These are phyloP conservation scores for Solanum tarijense DNA, from an alignment of 257 asterid genomes.

Conservation along the genomic window DNA sequence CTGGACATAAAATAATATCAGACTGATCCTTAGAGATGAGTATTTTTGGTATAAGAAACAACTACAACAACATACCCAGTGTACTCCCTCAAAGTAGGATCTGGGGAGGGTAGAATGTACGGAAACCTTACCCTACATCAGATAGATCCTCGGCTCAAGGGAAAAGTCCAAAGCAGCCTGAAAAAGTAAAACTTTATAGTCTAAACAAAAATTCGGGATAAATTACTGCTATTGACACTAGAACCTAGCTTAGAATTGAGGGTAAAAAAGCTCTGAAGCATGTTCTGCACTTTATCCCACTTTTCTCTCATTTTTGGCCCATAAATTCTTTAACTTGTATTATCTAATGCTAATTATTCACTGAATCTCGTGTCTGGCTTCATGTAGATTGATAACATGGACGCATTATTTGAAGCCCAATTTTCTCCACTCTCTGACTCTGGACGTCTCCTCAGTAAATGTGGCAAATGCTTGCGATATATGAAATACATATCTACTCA, in stretches of 20 bases:
- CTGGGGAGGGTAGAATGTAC: background rate
- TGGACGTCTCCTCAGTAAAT: slow-evolving; percentile 79
- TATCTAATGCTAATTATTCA: background rate
- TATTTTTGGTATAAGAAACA: background rate
- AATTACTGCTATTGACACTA: background rate
- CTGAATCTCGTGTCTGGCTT: background rate
- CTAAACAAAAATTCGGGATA: background rate
- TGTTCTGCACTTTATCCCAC: background rate
- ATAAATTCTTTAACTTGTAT: background rate
- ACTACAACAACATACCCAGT: background rate
- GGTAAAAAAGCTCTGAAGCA: background rate
- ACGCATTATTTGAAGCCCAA: slow-evolving; percentile 89
- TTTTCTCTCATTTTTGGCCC: background rate
- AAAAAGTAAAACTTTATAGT: background rate
- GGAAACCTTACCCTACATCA: background rate
- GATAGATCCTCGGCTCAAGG: background rate
- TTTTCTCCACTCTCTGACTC: slow-evolving; percentile 85
- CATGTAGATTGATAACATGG: slow-evolving; percentile 77
- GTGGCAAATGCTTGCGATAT: slow-evolving; percentile 90
- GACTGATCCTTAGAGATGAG: background rate
- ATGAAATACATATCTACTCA: slow-evolving; percentile 77
- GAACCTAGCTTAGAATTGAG: background rate
- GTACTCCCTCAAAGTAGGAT: background rate
- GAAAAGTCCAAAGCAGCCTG: background rate
- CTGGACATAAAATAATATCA: background rate